Percentiles rank a stretch among this genome's conserved stretches.
Conservation (phyloP, 805 yeast genomes). For the Naumovozyma baii region DNA sequence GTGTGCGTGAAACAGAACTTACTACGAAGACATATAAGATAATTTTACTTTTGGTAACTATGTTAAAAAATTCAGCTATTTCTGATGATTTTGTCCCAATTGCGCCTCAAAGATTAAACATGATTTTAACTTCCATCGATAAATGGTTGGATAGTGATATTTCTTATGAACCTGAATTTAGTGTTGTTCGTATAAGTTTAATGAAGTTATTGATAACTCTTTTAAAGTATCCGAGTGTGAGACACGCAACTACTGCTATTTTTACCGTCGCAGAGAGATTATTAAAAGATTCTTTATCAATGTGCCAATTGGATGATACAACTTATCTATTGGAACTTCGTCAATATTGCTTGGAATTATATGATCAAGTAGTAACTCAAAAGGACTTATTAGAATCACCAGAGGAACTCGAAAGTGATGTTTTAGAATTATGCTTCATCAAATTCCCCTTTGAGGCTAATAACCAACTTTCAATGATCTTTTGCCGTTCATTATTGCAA, state of each 20-base stretch:
- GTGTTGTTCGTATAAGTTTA: constrained; percentile 41
- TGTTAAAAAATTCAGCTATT: constrained; percentile 18
- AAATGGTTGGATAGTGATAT: constrained; percentile 55
- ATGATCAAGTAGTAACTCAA: constrained; percentile 9
- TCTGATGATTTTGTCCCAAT: constrained; percentile 31
- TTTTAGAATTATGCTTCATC: constrained; percentile 36
- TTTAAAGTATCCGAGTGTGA: constrained; percentile 27
- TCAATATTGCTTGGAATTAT: constrained; percentile 39
- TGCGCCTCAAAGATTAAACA: constrained; percentile 53
- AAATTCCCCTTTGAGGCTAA: constrained; percentile 15
- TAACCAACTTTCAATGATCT: constrained; percentile 29
- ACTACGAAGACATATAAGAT: constrained; percentile 36
- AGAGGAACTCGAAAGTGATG: constrained; percentile 19
- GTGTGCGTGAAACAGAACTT: constrained; percentile 38
- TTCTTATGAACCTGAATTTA: constrained; percentile 49
- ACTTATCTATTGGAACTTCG: constrained; percentile 34
- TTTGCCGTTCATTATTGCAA: constrained; percentile 32
- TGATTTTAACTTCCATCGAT: constrained; percentile 46
- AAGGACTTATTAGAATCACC: neutral
- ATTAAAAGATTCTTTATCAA: constrained; percentile 25
- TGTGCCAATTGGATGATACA: constrained; percentile 31
- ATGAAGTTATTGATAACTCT: constrained; percentile 34
- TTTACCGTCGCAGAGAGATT: constrained; percentile 39
- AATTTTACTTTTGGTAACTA: constrained; percentile 39
- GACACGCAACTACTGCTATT: constrained; percentile 32